phyloP scores from a whole-genome alignment of 1,139 yeast genomes.

The Yamadazyma spencermartinsiae region DNA sequence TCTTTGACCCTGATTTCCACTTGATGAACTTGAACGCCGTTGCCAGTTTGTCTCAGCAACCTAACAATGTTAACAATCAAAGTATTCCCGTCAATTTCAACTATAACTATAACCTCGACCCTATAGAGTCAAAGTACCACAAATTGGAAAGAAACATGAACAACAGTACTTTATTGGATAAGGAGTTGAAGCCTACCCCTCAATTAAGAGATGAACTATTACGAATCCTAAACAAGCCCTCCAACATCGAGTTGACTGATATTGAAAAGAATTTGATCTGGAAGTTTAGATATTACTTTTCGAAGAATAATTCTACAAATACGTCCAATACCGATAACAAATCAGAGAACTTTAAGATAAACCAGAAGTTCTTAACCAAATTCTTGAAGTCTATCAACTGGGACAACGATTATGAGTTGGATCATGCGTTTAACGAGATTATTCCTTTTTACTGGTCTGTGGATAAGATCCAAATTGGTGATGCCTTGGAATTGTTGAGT shows the following conservation, averaged over 20 bases:
- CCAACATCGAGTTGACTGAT: constrained; percentile 77
- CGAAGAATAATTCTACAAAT: constrained; percentile 51
- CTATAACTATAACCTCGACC: constrained; percentile 44
- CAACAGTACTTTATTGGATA: constrained; percentile 73
- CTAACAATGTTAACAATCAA: constrained; percentile 3
- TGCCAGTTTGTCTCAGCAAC: constrained; percentile 6
- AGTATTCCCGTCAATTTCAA: constrained; percentile 4
- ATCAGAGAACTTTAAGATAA: constrained; percentile 29
- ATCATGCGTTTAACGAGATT: constrained; percentile 67
- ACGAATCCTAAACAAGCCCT: constrained; percentile 71
- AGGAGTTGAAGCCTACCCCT: constrained; percentile 86
- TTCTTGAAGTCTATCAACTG: constrained; percentile 86
- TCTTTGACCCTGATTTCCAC: constrained; percentile 44
- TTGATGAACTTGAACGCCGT: constrained; percentile 12
- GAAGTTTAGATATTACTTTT: constrained; percentile 86
- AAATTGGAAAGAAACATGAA: constrained; percentile 76
- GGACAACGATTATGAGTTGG: constrained; percentile 79
- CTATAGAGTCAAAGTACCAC: constrained; percentile 85
- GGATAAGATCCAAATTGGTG: constrained; percentile 85
- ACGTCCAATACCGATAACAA: constrained; percentile 12
- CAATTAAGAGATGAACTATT: constrained; percentile 74
- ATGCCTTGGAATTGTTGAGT: constrained; percentile 85
- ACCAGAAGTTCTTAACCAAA: constrained; percentile 63
- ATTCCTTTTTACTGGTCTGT: constrained; percentile 48
- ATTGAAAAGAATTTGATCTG: constrained; percentile 87